These are phyloP conservation scores for Prosopis cineraria DNA, from an alignment of 306 rosid species.

Conservation along the genomic window DNA sequence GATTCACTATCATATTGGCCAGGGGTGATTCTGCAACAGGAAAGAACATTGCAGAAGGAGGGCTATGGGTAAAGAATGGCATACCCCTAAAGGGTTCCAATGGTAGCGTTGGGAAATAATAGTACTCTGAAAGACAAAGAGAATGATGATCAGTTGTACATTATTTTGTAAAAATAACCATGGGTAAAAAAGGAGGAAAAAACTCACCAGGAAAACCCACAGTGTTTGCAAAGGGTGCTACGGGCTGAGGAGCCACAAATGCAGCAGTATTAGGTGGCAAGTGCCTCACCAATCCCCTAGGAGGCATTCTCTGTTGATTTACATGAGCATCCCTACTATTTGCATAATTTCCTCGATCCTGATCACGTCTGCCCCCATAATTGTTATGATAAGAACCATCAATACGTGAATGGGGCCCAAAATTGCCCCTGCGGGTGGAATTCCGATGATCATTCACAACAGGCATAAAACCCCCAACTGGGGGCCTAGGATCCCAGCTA, in stretches of 20 bases:
- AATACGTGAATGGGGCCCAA: slow-evolving; percentile 52
- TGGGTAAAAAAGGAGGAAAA: slow-evolving; percentile 8
- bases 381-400: slow-evolving; percentile 61
- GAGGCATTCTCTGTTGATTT: slow-evolving; percentile 62
- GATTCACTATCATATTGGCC: slow-evolving; percentile 47
- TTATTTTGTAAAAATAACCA: slow-evolving; percentile 10
- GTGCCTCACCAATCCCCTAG: slow-evolving; percentile 66
- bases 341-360: slow-evolving; percentile 58
- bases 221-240: slow-evolving; percentile 54
- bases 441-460: slow-evolving; percentile 43
- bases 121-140: slow-evolving; percentile 50
- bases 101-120: slow-evolving; percentile 54
- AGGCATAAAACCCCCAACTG: slow-evolving; percentile 50
- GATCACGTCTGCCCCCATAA: slow-evolving; percentile 63
- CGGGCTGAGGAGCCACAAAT: slow-evolving; percentile 49
- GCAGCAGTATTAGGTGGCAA: slow-evolving; percentile 52
- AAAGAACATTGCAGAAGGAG: slow-evolving; percentile 48
- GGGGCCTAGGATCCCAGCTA: slow-evolving; percentile 63
- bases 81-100: slow-evolving; percentile 57
- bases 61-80: slow-evolving; percentile 49
- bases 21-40: slow-evolving; percentile 56
- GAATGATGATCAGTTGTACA: slow-evolving; percentile 13
- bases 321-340: slow-evolving; percentile 56
- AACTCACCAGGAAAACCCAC: slow-evolving; percentile 60
- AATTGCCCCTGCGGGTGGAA: slow-evolving; percentile 63